Evolutionary conservation across 2,329 filamentous ascomycete species (phyloP), one percentile per base, ranked within the genome.

Genomic region (Venturia nashicola): DNA sequence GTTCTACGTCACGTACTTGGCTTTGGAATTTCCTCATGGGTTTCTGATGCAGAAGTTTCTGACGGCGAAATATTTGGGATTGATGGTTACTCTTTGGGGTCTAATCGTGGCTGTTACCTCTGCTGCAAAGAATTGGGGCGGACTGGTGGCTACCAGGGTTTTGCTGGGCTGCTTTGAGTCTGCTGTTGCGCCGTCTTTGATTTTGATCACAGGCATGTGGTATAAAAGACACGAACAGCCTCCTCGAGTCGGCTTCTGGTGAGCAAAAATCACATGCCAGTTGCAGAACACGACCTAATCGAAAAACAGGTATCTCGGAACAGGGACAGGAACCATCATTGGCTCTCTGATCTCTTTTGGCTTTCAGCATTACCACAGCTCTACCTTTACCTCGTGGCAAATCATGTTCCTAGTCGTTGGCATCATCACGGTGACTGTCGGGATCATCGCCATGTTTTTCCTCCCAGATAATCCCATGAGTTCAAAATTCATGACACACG

Each of bases 141-240:
- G 67, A 3, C 43, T 74, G 32, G 68, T 73, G 20, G 66, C 68
- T 7, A 60, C 72, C 9, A 68, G 72, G 2, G 68, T 73, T 18
- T 64, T 74, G 12, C 64, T 75, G 14, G 72, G 70, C 27, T 67
- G 68, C 18, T 69, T 74, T 23, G 72, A 75, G 64, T 70, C 73
- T 23, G 68, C 69, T 7, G 68, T 74, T 65, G 68, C 71, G 55
- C 76, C 76, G 0, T 72, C 74, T 5, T 76, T 74, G 61, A 70
- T 73, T 20, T 67, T 76, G 43, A 71, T 77, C 5, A 76, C 72
- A 5, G 71, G 72, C 9, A 75, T 76, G 68, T 74, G 73, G 67
- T 77, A 76, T 67, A 72, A 71, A 16, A 69, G 74, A 27, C 67
- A 72, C 7, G 75, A 77, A 61, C 75, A 77, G 61, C 73, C 73